phyloP scores from a whole-genome alignment of 768 basidiomycete species.

The Clitopilus passeckerianus region DNA sequence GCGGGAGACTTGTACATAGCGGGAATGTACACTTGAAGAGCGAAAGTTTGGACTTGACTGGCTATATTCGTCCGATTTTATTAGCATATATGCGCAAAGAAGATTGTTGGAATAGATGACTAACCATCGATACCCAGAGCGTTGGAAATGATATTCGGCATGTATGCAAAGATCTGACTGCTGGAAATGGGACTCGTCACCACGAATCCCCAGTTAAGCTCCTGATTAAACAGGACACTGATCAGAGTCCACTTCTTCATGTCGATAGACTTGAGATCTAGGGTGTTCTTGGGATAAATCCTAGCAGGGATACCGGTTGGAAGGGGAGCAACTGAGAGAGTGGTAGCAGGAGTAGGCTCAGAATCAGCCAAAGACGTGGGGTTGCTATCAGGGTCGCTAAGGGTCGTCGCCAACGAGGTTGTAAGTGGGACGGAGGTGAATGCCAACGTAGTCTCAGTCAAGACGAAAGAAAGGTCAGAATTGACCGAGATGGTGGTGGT shows the following conservation, averaged over 20 bases:
- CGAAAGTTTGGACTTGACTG: slow-evolving; percentile 37
- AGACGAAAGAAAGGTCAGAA: slow-evolving; percentile 38
- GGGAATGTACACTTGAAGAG: slow-evolving; percentile 69
- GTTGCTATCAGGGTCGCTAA: slow-evolving; percentile 40
- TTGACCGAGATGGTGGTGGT: slow-evolving; percentile 24
- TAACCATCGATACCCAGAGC: slow-evolving; percentile 27
- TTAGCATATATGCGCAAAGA: slow-evolving; percentile 2
- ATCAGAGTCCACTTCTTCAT: slow-evolving; percentile 43
- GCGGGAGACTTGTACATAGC: slow-evolving; percentile 38
- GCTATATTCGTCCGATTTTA: slow-evolving; percentile 10
- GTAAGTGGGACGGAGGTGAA: slow-evolving; percentile 28
- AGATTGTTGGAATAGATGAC: slow-evolving; percentile 8
- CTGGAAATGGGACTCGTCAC: slow-evolving; percentile 49
- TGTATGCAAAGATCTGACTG: slow-evolving; percentile 74
- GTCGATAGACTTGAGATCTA: slow-evolving; percentile 17
- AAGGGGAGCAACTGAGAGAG: slow-evolving; percentile 30
- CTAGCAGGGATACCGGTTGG: slow-evolving; percentile 56
- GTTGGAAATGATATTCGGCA: slow-evolving; percentile 40
- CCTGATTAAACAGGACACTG: slow-evolving; percentile 56
- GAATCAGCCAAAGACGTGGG: slow-evolving; percentile 26
- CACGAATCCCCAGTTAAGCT: slow-evolving; percentile 69
- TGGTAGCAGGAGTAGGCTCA: slow-evolving; percentile 16
- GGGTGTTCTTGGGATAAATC: slow-evolving; percentile 43
- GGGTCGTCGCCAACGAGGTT: slow-evolving; percentile 13
- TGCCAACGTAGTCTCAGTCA: slow-evolving; percentile 37